Evolutionary conservation across 257 asterid species (phyloP), one percentile per base, ranked within the genome.

Genomic region (Verbascum thapsus): DNA sequence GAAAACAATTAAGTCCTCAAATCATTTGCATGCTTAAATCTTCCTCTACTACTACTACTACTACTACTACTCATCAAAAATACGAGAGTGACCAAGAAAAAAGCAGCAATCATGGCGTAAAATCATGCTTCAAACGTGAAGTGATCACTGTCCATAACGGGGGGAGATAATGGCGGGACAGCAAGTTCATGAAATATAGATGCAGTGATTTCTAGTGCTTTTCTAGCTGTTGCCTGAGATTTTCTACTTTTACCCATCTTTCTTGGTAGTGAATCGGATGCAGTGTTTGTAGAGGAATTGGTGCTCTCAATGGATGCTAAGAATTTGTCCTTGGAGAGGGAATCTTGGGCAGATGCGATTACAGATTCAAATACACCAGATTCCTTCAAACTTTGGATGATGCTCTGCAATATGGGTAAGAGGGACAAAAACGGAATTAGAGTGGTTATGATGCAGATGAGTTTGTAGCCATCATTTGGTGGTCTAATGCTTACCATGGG

Each of bases 341-440:
- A 66, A 61, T 67, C 64, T 64, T 72, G 79, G 34, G 84, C 78
- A 15, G 91, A 76, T 61, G 73, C 72, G 49, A 84, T 66, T 35
- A 81, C 67, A 35, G 88, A 68, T 63, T 64, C 68, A 55, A 84
- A 84, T 58, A 81, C 67, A 23, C 83, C 86, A 16, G 86, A 71
- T 59, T 84, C 91, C 66, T 78, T 72, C 72, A 84, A 72, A 40
- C 86, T 78, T 80, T 84, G 88, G 69, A 84, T 74, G 68, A 84
- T 79, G 49, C 61, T 70, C 91, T 84, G 79, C 41, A 70, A 74
- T 11, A 62, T 15, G 51, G 43, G 4, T 3, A 7, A 42, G 37
- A 20, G 8, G 32, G 16, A 38, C 17, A n/a, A n/a, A n/a, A n/a
- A n/a, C n/a, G n/a, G n/a, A n/a, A n/a, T n/a, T n/a, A n/a, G n/a